Percentiles rank a stretch among this genome's conserved stretches.
Conservation (phyloP, 768 basidiomycete genomes). For the Strobilomyces confusus region DNA sequence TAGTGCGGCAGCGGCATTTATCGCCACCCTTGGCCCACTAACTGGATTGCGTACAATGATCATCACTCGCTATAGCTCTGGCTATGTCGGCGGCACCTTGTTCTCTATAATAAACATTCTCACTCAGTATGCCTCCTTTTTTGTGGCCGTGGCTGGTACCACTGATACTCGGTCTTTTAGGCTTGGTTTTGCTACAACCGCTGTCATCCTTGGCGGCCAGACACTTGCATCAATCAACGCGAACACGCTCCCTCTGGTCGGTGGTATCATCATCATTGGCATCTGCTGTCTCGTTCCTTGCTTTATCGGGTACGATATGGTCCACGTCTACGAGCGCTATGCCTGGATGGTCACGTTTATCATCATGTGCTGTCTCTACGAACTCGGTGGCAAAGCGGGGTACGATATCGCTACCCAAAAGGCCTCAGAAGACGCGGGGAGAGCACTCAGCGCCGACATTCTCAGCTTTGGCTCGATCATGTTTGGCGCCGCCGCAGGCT, state of each 20-base stretch:
- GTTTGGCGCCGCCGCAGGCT: constrained; percentile 46
- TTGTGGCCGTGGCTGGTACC: neutral
- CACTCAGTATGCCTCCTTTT: constrained; percentile 34
- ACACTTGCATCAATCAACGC: constrained; percentile 44
- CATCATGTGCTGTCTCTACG: constrained; percentile 50
- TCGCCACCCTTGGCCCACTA: constrained; percentile 50
- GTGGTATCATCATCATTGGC: constrained; percentile 45
- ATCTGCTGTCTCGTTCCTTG: constrained; percentile 42
- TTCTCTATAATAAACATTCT: constrained; percentile 53
- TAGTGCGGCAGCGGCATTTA: constrained; percentile 41
- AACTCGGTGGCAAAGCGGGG: constrained; percentile 44
- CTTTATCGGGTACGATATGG: constrained; percentile 43
- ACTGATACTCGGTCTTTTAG: constrained; percentile 16
- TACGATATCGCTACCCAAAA: constrained; percentile 44
- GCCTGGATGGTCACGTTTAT: constrained; percentile 48
- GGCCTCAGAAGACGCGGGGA: constrained; percentile 40
- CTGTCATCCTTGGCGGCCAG: constrained; percentile 54
- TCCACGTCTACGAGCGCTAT: constrained; percentile 51
- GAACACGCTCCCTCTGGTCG: constrained; percentile 42
- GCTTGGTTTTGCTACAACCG: constrained; percentile 45
- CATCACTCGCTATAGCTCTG: constrained; percentile 45
- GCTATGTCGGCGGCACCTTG: constrained; percentile 45
- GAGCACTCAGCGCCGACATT: constrained; percentile 43
- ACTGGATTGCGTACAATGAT: constrained; percentile 56
- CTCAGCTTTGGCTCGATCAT: constrained; percentile 50